Evolutionary conservation across 2,329 filamentous ascomycete genomes (phyloP).

Genomic region (Raffaelea arxii): DNA sequence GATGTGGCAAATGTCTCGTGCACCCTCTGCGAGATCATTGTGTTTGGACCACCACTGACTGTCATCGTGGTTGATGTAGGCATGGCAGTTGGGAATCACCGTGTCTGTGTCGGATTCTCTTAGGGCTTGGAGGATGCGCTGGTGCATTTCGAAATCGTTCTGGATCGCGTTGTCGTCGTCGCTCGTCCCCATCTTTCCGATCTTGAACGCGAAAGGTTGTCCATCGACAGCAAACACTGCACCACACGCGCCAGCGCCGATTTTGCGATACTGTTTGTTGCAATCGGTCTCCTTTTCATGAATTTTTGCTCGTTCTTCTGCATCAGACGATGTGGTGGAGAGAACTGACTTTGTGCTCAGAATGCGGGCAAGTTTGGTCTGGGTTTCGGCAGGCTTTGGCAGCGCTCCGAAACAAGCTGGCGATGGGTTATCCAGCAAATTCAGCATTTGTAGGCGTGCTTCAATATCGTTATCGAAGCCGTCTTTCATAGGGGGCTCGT

Average conservation of each 20-base stretch:
- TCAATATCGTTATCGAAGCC: neutral
- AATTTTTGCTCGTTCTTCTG: neutral
- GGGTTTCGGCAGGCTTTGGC: neutral
- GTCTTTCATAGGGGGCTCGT: neutral
- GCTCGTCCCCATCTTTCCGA: conserved; percentile 7
- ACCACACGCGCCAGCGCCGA: conserved; percentile 10
- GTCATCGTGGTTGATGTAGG: conserved; percentile 1
- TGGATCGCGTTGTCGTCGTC: conserved; percentile 5
- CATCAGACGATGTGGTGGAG: neutral
- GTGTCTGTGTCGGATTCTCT: conserved; percentile 2
- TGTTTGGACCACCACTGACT: conserved; percentile 1
- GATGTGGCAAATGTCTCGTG: conserved; percentile 5
- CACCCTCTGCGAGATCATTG: neutral
- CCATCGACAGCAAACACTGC: conserved; percentile 7
- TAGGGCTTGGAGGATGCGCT: conserved; percentile 2
- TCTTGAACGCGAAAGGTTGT: conserved; percentile 7
- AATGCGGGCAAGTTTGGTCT: neutral
- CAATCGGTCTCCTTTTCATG: neutral
- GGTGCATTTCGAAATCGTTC: conserved; percentile 10
- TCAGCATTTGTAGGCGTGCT: neutral
- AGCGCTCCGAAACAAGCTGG: neutral
- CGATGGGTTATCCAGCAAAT: neutral
- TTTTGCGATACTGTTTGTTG: conserved; percentile 5
- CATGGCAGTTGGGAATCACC: conserved; percentile 5
- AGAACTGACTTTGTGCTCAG: neutral